phyloP scores from a whole-genome alignment of 257 asterid genomes.

The Ilex aquifolium region DNA sequence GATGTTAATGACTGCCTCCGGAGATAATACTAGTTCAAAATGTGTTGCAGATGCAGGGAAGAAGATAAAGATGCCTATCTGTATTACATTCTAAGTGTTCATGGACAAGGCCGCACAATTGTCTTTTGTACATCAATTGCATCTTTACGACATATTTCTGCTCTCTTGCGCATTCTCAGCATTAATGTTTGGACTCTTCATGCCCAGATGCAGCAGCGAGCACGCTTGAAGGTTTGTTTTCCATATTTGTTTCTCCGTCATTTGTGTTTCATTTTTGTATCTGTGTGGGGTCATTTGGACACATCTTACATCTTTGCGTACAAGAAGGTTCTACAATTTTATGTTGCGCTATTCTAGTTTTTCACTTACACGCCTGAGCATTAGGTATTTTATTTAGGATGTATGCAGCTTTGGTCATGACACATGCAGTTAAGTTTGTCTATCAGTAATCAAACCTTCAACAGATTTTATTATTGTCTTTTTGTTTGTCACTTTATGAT shows the following conservation, averaged over 20 bases:
- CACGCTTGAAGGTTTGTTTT: slow-evolving; percentile 73
- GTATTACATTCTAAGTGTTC: slow-evolving; percentile 73
- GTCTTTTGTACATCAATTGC: slow-evolving; percentile 95
- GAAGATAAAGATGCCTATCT: slow-evolving; percentile 93
- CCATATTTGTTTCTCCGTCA: background rate
- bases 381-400: too few relatives aligned
- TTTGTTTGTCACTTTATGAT: too few relatives aligned
- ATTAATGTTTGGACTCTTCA: slow-evolving; percentile 76
- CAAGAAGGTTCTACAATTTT: too few relatives aligned
- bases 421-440: too few relatives aligned
- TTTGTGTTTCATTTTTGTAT: background rate
- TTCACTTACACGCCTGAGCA: too few relatives aligned
- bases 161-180: slow-evolving; percentile 63
- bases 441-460: too few relatives aligned
- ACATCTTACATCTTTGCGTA: background rate
- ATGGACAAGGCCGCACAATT: slow-evolving; percentile 90
- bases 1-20: background rate
- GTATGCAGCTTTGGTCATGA: too few relatives aligned
- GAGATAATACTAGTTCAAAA: slow-evolving; percentile 10
- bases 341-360: too few relatives aligned
- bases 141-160: slow-evolving; percentile 83
- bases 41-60: slow-evolving; percentile 73
- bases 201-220: slow-evolving; percentile 97
- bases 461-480: too few relatives aligned
- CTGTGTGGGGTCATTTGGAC: background rate